Percentiles rank a stretch among this genome's conserved stretches.
These are phyloP conservation scores for Pseudoscleropodium purum DNA, from an alignment of 225 moss, liverwort and hornwort species.

Conservation along the genomic window DNA sequence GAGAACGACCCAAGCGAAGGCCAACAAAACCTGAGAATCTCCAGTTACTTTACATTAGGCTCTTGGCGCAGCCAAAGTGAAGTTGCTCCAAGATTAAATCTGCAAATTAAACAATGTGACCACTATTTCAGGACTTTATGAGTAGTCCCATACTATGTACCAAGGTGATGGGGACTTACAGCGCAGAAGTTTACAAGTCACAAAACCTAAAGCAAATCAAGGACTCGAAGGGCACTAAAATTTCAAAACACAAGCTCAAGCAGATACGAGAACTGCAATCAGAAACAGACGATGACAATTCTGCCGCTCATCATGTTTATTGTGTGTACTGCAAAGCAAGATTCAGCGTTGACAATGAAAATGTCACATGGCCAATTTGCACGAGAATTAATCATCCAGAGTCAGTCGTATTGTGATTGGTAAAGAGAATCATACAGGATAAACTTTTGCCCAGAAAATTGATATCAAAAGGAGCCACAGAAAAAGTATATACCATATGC, in stretches of 20 bases:
- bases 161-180: background rate
- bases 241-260: background rate
- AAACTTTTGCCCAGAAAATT: background rate
- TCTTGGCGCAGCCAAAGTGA: too few species aligned
- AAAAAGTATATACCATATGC: constrained; percentile 10
- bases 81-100: background rate
- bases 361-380: background rate
- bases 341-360: background rate
- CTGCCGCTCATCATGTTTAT: background rate
- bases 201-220: background rate
- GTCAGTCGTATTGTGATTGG: background rate
- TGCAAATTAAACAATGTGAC: background rate
- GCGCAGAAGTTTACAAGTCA: background rate
- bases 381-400: background rate
- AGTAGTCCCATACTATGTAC: background rate
- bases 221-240: background rate
- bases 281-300: background rate
- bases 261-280: background rate
- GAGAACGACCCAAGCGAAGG: background rate
- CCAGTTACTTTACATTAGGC: background rate
- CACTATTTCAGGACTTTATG: background rate
- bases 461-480: constrained; percentile 6
- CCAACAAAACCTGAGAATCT: background rate
- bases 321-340: background rate
- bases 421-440: background rate